Evolutionary conservation across 2,329 filamentous ascomycete species (phyloP).

Genomic region (Trichoderma oligosporum): DNA sequence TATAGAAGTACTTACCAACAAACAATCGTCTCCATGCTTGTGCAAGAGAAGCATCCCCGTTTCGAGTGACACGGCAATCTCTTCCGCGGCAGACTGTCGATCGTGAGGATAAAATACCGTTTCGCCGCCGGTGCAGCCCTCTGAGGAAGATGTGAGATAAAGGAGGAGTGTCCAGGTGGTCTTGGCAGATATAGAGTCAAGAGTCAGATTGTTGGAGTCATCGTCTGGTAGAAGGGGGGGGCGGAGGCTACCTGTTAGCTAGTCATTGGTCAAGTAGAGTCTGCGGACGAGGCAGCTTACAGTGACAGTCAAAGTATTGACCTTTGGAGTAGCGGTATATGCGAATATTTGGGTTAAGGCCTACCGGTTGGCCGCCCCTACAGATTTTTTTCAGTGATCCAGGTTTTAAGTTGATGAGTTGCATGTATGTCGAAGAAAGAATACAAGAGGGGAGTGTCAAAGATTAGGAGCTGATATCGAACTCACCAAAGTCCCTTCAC

Average conservation of each 20-base stretch:
- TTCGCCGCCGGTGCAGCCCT: conserved; percentile 78
- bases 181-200: conserved; percentile 31
- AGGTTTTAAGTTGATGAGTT: too few relatives aligned
- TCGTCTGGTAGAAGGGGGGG: conserved; percentile 78
- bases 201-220: conserved; percentile 69
- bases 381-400: too few relatives aligned
- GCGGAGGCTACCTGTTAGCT: too few relatives aligned
- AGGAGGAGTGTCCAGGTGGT: conserved; percentile 92
- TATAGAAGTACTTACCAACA: conserved; percentile 56
- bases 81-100: conserved; percentile 53
- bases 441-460: too few relatives aligned
- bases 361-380: conserved; percentile 81
- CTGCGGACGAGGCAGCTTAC: conserved; percentile 42
- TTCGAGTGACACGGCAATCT: conserved; percentile 69
- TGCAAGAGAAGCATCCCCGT: conserved; percentile 84
- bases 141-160: conserved; percentile 73
- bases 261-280: too few relatives aligned
- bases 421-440: too few relatives aligned
- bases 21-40: conserved; percentile 82
- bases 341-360: conserved; percentile 82
- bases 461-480: too few relatives aligned
- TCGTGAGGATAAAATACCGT: conserved; percentile 85
- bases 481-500: conserved; percentile 45
- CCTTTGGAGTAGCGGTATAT: conserved; percentile 82
- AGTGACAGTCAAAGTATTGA: conserved; percentile 91